phyloP scores from a whole-genome alignment of 441 rosid genomes.

The Mallotus repandus region DNA sequence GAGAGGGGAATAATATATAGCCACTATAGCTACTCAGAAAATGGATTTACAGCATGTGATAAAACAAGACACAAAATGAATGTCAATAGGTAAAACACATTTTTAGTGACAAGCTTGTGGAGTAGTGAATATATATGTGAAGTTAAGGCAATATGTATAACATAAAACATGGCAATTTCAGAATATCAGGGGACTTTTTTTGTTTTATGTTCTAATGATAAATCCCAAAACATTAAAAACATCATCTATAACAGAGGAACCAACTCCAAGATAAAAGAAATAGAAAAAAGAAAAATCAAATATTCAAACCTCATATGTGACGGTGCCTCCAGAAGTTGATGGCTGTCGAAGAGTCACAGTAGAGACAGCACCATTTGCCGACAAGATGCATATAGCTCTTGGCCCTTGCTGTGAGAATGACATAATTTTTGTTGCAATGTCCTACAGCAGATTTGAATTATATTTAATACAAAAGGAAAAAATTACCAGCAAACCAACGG shows the following conservation, averaged over 20 bases:
- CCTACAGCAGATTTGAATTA: constrained; percentile 41
- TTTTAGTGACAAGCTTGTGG: neutral
- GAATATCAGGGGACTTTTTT: neutral
- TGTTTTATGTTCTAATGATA: neutral
- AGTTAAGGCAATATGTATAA: no score
- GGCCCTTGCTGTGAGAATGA: constrained; percentile 84
- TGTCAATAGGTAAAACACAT: neutral
- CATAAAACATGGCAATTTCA: neutral
- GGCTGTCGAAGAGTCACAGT: constrained; percentile 74
- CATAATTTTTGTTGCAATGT: constrained; percentile 75
- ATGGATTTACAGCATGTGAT: neutral
- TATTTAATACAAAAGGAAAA: constrained; percentile 15
- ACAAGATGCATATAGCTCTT: constrained; percentile 67
- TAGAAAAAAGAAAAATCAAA: neutral
- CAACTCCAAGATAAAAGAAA: neutral
- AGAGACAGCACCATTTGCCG: constrained; percentile 86
- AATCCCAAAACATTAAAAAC: neutral
- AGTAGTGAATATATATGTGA: neutral
- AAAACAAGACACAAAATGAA: neutral
- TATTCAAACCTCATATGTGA: constrained; percentile 69
- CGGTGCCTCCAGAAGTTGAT: constrained; percentile 66
- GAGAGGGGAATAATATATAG: neutral
- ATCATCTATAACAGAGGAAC: no score
- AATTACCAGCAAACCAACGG: neutral
- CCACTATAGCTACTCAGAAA: neutral